phyloP scores from a whole-genome alignment of 139 green algal genomes.

The Coelastrella sp. region DNA sequence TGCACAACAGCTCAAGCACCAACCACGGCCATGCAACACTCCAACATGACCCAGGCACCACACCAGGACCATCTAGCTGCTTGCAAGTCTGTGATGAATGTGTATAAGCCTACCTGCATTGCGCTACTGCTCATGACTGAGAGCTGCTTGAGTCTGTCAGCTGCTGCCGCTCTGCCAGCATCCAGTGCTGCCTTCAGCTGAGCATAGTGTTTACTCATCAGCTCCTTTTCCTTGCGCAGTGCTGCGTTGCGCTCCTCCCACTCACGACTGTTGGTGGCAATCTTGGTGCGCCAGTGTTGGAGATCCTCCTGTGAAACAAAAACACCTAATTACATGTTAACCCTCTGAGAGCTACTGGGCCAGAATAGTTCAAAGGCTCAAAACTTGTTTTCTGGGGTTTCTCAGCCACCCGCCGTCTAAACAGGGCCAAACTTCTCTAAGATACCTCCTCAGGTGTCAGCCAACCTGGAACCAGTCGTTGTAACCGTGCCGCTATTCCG shows the following conservation, averaged over 20 bases:
- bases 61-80: neutral
- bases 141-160: constrained; percentile 75
- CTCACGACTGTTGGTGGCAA: constrained; percentile 79
- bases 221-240: constrained; percentile 88
- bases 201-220: constrained; percentile 85
- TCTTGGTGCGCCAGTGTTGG: constrained; percentile 88
- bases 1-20: too few species aligned
- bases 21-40: neutral
- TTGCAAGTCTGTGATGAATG: neutral
- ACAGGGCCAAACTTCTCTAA: too few species aligned
- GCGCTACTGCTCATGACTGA: constrained; percentile 58
- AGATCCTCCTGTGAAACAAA: constrained; percentile 72
- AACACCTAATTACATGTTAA: too few species aligned
- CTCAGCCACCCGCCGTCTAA: too few species aligned
- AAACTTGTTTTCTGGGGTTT: too few species aligned
- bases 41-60: neutral
- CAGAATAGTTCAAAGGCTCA: too few species aligned
- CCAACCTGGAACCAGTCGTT: too few species aligned
- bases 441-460: too few species aligned
- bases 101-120: constrained; percentile 49
- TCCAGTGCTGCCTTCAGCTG: constrained; percentile 73
- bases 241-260: constrained; percentile 84
- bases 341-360: too few species aligned
- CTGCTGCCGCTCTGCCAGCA: constrained; percentile 35
- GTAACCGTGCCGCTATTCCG: too few species aligned